Evolutionary conservation across 108 stramenopile species (phyloP).

Genomic region (Hondaea fermentalgiana): DNA sequence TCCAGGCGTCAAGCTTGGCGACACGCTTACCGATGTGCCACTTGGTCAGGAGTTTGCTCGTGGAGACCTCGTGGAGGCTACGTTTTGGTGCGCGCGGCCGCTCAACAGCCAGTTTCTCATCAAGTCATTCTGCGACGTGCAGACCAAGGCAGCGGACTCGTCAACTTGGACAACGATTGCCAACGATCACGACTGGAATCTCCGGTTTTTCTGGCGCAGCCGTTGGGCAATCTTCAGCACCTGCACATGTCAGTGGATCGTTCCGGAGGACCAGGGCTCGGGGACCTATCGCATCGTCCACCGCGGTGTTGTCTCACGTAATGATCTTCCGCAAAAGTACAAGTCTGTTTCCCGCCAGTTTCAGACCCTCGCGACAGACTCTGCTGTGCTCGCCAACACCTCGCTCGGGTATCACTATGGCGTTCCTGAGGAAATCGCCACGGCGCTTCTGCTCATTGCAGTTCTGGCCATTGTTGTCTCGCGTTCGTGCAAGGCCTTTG

Average conservation of each 20-base stretch:
- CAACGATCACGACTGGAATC: neutral
- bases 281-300: neutral
- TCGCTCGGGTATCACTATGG: neutral
- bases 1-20: neutral
- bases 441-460: neutral
- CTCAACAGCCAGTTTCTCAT: neutral
- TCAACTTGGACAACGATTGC: neutral
- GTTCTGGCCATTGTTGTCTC: neutral
- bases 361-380: neutral
- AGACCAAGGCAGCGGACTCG: neutral
- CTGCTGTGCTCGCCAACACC: neutral
- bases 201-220: neutral
- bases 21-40: neutral
- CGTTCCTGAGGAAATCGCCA: neutral
- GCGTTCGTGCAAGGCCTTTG: neutral
- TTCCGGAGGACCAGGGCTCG: neutral
- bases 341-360: neutral
- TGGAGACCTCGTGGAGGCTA: neutral
- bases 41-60: neutral
- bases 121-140: neutral
- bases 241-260: conserved; percentile 1
- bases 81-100: conserved; percentile 6
- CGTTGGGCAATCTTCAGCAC: neutral
- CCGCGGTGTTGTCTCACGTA: neutral
- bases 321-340: neutral